phyloP scores from a whole-genome alignment of 176 grass and related monocot genomes.

The Oryza meridionalis region DNA sequence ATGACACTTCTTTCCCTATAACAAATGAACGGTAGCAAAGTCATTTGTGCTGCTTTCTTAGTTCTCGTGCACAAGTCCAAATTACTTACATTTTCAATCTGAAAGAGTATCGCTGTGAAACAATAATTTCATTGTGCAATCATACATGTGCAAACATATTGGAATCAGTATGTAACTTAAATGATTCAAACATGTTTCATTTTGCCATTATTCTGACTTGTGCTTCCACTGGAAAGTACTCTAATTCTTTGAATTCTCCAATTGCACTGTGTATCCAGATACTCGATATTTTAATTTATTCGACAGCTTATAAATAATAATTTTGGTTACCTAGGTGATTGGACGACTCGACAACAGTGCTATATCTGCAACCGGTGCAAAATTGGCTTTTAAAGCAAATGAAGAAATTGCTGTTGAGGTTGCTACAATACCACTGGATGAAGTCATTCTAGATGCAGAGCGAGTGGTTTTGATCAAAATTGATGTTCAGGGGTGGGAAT shows the following conservation, averaged over 20 bases:
- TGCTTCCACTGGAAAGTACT: constrained; percentile 10
- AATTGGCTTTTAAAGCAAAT: constrained; percentile 87
- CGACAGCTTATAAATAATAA: constrained; percentile 1
- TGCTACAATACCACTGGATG: constrained; percentile 79
- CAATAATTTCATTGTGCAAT: constrained; percentile 4
- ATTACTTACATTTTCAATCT: too few species aligned
- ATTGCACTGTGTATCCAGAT: constrained; percentile 23
- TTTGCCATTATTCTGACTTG: constrained; percentile 14
- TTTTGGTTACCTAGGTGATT: constrained; percentile 64
- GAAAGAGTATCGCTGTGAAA: not conserved
- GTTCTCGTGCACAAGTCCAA: too few species aligned
- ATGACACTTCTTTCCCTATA: too few species aligned
- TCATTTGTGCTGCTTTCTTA: too few species aligned
- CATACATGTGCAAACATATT: constrained; percentile 28
- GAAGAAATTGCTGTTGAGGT: constrained; percentile 71
- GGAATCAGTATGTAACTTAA: not conserved
- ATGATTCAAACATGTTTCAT: not conserved
- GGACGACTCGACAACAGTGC: constrained; percentile 95
- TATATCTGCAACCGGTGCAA: constrained; percentile 93
- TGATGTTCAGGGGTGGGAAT: constrained; percentile 98
- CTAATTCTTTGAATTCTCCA: constrained; percentile 14
- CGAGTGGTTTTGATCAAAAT: constrained; percentile 78
- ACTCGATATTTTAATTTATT: not conserved
- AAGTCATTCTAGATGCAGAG: constrained; percentile 71
- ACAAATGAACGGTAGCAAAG: too few species aligned